phyloP scores from a whole-genome alignment of 805 yeast genomes.

The Suhomyces sp. region DNA sequence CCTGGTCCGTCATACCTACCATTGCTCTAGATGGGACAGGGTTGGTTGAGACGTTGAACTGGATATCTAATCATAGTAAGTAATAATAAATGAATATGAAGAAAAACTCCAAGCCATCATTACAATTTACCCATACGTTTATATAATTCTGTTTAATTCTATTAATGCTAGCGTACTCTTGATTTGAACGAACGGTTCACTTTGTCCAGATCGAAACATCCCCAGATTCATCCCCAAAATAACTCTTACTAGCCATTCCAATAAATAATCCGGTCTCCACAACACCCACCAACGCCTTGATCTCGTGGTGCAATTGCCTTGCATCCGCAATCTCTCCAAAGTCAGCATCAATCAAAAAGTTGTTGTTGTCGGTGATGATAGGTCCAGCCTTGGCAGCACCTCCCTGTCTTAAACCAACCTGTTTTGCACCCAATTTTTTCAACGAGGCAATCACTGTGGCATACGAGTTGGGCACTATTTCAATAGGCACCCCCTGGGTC shows the following conservation, averaged over 20 bases:
- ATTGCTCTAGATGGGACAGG: constrained; percentile 91
- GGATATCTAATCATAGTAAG: constrained; percentile 70
- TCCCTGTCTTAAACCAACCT: constrained; percentile 74
- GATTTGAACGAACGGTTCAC: neutral
- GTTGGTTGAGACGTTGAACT: constrained; percentile 78
- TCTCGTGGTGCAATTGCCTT: constrained; percentile 53
- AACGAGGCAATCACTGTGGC: constrained; percentile 72
- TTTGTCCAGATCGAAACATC: constrained; percentile 22
- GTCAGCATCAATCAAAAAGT: constrained; percentile 88
- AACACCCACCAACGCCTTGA: constrained; percentile 83
- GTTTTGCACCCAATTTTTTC: constrained; percentile 58
- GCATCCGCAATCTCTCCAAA: constrained; percentile 71
- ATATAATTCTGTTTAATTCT: no score
- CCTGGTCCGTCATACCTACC: constrained; percentile 91
- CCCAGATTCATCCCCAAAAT: constrained; percentile 88
- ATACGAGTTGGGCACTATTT: constrained; percentile 87
- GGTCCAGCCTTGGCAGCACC: constrained; percentile 96
- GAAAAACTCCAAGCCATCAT: neutral
- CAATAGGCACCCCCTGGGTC: constrained; percentile 93
- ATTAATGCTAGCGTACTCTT: no score
- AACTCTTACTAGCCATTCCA: constrained; percentile 71
- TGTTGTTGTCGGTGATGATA: constrained; percentile 91
- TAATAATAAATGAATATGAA: neutral
- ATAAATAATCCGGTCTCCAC: constrained; percentile 94
- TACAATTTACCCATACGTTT: neutral